Evolutionary conservation across 441 rosid species (phyloP), one percentile per base, ranked within the genome.

Genomic region (Arabidopsis hybrid): DNA sequence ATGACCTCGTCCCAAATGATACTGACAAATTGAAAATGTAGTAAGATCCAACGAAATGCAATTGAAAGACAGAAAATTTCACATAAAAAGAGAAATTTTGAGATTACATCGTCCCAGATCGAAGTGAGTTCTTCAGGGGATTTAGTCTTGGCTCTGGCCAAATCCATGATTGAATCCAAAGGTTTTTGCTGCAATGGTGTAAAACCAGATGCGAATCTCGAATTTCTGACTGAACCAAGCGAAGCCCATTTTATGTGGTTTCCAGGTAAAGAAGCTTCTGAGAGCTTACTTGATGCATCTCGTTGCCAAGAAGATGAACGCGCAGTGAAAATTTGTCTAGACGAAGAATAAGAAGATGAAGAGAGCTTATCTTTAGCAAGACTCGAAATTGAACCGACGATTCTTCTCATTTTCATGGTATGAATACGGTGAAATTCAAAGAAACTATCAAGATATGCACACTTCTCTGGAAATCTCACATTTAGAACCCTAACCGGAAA

Each of bases 1-100:
- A 46, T 95, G 97, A 70, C 97, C 96, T 71, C 99, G 86, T 82
- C 99, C 99, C 82, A 95, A 55, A 74, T 95, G 97, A 88, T 85
- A 95, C 99, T 95, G 82, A 69, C 9, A 63, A 77, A 47, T 51
- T 74, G 36, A 70, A 17, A 36, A 6, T 36, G 18, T 2, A 13
- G 65, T 60, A 60, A 60, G 65, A 60, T 40, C 50, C 13, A 35
- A 3, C 9, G 17, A 29, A 31, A n/a, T 6, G 17, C 16, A 36
- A 62, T 5, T 63, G 60, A 75, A 36, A 68, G 69, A 39, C 17
- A 4, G 57, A 21, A 68, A 21, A 17, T 13, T 4, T 29, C 35
- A 29, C 9, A 78, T 16, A 29, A 29, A 31, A 31, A 31, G 32
- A 31, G 32, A 4, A 31, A 31, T 31, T 31, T 31, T 4, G 32